These are phyloP conservation scores for Penicillium flavigenum DNA, from an alignment of 495 filamentous ascomycete genomes.

Conservation along the genomic window DNA sequence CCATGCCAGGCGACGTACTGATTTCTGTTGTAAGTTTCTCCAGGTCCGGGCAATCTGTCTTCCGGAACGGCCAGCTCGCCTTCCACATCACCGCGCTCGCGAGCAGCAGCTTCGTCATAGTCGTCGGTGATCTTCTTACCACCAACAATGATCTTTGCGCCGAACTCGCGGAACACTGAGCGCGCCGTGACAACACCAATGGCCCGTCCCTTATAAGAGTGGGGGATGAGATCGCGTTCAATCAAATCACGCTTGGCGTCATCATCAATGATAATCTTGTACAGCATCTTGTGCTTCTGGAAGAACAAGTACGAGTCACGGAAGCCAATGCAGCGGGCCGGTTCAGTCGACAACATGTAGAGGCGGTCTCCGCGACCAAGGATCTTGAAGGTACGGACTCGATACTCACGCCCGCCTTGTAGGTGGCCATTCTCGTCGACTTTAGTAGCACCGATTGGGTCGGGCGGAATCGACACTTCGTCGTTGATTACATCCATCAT, in stretches of 20 bases:
- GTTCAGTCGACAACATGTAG: slow-evolving; percentile 98
- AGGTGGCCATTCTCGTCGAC: slow-evolving; percentile 85
- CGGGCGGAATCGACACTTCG: slow-evolving; percentile 84
- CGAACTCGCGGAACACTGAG: slow-evolving; percentile 96
- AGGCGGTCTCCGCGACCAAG: slow-evolving; percentile 76
- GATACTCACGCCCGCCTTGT: slow-evolving; percentile 79
- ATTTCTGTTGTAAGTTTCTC: slow-evolving; percentile 85
- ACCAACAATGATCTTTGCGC: slow-evolving; percentile 88
- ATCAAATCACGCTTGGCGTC: slow-evolving; percentile 93
- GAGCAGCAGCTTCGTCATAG: slow-evolving; percentile 77
- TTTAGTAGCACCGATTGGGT: slow-evolving; percentile 86
- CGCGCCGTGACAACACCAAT: slow-evolving; percentile 97
- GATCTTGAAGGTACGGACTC: slow-evolving; percentile 91
- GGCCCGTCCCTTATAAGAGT: slow-evolving; percentile 95
- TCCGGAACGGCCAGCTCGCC: slow-evolving; percentile 88
- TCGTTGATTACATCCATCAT: slow-evolving; percentile 88
- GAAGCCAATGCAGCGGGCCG: slow-evolving; percentile 94
- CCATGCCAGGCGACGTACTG: slow-evolving; percentile 99
- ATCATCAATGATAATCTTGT: slow-evolving; percentile 94
- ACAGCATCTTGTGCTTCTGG: slow-evolving; percentile 89
- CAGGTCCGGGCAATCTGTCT: slow-evolving; percentile 67
- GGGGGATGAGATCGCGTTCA: slow-evolving; percentile 88
- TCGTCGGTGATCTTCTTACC: slow-evolving; percentile 84
- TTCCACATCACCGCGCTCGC: slow-evolving; percentile 77
- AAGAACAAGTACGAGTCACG: slow-evolving; percentile 98